Conservation (phyloP, 2,329 filamentous ascomycete species). For the Epicoccum sorghinum region DNA sequence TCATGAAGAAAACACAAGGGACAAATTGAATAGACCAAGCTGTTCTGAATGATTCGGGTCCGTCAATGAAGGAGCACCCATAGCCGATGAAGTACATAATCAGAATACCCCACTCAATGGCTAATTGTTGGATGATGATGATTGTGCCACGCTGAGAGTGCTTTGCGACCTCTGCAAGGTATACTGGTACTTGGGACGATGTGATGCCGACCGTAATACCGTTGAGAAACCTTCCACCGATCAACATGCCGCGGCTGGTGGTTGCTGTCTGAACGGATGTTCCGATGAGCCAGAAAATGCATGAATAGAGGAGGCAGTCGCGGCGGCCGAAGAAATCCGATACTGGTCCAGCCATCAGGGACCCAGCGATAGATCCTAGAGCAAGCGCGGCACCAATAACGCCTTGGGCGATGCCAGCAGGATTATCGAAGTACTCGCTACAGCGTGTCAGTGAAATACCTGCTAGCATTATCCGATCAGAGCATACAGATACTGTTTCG, state of each 20-base stretch:
- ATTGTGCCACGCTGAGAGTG: slow-evolving; percentile 52
- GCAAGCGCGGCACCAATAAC: slow-evolving; percentile 58
- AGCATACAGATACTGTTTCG: slow-evolving; percentile 53
- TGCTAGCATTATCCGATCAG: no score
- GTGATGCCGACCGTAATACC: slow-evolving; percentile 53
- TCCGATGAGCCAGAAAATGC: slow-evolving; percentile 52
- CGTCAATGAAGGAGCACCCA: slow-evolving; percentile 52
- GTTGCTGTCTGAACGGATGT: slow-evolving; percentile 52
- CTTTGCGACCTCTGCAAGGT: slow-evolving; percentile 53
- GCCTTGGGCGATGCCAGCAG: slow-evolving; percentile 55
- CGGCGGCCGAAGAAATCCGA: slow-evolving; percentile 57
- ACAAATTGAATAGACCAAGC: slow-evolving; percentile 57
- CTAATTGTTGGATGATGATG: slow-evolving; percentile 53
- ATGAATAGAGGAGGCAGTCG: slow-evolving; percentile 56
- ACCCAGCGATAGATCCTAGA: slow-evolving; percentile 57
- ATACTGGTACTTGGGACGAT: slow-evolving; percentile 53
- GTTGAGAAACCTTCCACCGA: slow-evolving; percentile 55
- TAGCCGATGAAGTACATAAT: slow-evolving; percentile 56
- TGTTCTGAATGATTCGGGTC: slow-evolving; percentile 50
- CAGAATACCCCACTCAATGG: slow-evolving; percentile 50
- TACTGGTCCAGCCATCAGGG: slow-evolving; percentile 56
- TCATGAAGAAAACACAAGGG: slow-evolving; percentile 52
- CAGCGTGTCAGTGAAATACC: neutral
- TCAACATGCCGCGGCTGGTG: slow-evolving; percentile 50
- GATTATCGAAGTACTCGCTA: slow-evolving; percentile 58